Percentiles rank a stretch among this genome's conserved stretches.
phyloP scores from a whole-genome alignment of 345 rosid genomes.

The Iberis pinnata region DNA sequence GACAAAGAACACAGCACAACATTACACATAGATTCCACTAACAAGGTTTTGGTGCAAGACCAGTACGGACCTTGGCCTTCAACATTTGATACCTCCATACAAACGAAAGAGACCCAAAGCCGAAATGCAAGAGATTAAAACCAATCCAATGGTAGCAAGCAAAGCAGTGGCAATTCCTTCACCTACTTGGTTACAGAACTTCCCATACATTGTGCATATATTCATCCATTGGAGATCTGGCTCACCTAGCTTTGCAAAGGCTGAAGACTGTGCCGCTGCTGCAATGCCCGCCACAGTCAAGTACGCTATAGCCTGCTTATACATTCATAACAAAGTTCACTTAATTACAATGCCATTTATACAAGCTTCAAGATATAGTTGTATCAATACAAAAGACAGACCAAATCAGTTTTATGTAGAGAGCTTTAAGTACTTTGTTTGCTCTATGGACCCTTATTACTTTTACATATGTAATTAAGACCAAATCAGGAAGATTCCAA shows the following conservation, averaged over 20 bases:
- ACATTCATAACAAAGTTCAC: constrained; percentile 7
- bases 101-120: constrained; percentile 78
- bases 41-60: constrained; percentile 14
- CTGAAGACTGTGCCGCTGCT: constrained; percentile 67
- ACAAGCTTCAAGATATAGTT: too few species aligned
- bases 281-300: constrained; percentile 58
- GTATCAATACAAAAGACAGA: not conserved
- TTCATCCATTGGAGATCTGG: constrained; percentile 87
- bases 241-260: constrained; percentile 73
- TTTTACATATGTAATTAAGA: not conserved
- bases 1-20: constrained; percentile 6
- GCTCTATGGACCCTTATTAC: not conserved
- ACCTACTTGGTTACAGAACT: constrained; percentile 80
- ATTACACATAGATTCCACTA: not conserved
- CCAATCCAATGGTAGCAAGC: constrained; percentile 50
- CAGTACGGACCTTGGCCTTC: not conserved
- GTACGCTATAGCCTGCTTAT: constrained; percentile 68
- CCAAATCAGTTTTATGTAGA: not conserved
- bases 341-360: not conserved
- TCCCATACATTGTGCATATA: constrained; percentile 63
- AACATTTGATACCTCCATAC: constrained; percentile 43
- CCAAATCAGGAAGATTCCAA: not conserved
- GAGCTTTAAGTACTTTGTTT: not conserved
- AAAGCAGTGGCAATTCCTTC: constrained; percentile 59
- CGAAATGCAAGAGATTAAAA: constrained; percentile 54